Base-by-base conservation (phyloP, 1,284 basidiomycete genomes). In the Papiliotrema fonsecae region DNA sequence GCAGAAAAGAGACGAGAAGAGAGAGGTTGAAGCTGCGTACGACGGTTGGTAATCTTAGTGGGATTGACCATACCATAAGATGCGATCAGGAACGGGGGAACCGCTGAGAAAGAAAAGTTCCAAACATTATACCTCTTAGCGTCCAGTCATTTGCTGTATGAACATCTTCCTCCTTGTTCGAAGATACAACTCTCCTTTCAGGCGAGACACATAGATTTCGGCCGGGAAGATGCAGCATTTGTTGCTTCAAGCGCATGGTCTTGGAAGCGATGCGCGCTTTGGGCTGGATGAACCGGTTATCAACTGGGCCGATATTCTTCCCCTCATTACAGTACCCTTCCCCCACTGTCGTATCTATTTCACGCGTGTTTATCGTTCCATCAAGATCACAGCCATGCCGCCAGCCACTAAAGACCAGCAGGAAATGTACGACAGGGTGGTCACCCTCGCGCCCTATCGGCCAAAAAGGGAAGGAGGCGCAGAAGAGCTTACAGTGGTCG, bases 361-460 rank as follows among this genome's bases (percentile, higher is more conserved):
- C n/a, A n/a, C n/a, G n/a, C n/a, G n/a, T n/a, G n/a, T n/a, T n/a
- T n/a, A n/a, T n/a, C n/a, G n/a, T n/a, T n/a, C n/a, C n/a, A n/a
- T n/a, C n/a, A n/a, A n/a, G n/a, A n/a, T n/a, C n/a, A n/a, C n/a
- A n/a, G n/a, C 31, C 18, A 40, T 40, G 25, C 25, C 28, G 13
- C 27, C 21, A 42, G 40, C 59, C 14, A 54, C 51, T 6, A 13
- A 45, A 36, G 49, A 55, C 21, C 47, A 55, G 18, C 48, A 61
- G 42, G 50, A 42, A 6, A 18, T 49, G 5, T 56, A 50, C 45
- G 42, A 50, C 26, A 16, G 32, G 2, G 42, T 56, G n/a, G 31
- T 26, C 26, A 21, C 25, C 6, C 38, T 31, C 21, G 50, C 44
- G 4, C 16, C 37, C 3, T 47, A 39, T 22, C 34, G 22, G 10